phyloP scores from a whole-genome alignment of 1,284 basidiomycete species.

The Waitea zeae region DNA sequence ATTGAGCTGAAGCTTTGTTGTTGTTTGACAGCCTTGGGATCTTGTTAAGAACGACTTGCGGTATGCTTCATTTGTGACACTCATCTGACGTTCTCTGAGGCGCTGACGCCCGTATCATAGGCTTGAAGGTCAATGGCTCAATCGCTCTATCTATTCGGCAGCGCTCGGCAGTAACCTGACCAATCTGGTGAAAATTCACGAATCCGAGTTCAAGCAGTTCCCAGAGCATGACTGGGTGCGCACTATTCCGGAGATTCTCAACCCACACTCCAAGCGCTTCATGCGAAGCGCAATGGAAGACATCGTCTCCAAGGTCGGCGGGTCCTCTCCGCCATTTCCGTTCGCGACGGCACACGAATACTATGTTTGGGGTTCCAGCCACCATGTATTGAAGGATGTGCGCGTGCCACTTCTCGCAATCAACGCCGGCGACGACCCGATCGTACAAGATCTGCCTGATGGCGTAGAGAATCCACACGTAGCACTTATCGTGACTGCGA shows the following conservation, averaged over 20 bases:
- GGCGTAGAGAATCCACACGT: slow-evolving; percentile 45
- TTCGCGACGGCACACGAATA: slow-evolving; percentile 67
- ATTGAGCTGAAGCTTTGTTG: neutral
- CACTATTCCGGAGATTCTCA: slow-evolving; percentile 28
- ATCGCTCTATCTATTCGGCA: slow-evolving; percentile 62
- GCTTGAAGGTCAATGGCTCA: slow-evolving; percentile 45
- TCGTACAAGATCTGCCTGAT: slow-evolving; percentile 52
- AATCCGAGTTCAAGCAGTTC: slow-evolving; percentile 26
- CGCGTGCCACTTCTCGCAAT: slow-evolving; percentile 66
- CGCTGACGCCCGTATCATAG: no score
- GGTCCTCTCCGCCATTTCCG: slow-evolving; percentile 66
- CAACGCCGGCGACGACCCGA: slow-evolving; percentile 86
- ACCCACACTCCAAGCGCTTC: slow-evolving; percentile 16
- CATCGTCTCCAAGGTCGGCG: slow-evolving; percentile 65
- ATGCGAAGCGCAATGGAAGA: slow-evolving; percentile 43
- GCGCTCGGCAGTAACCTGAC: slow-evolving; percentile 72
- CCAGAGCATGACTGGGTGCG: slow-evolving; percentile 28
- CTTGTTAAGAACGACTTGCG: slow-evolving; percentile 44
- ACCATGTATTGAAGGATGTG: slow-evolving; percentile 36
- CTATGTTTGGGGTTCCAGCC: slow-evolving; percentile 55
- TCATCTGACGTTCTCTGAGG: no score
- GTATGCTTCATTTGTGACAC: no score
- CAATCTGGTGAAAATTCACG: slow-evolving; percentile 47
- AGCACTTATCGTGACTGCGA: slow-evolving; percentile 54
- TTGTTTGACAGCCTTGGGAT: slow-evolving; percentile 57